Percentiles rank a stretch among this genome's conserved stretches.
Evolutionary conservation across 805 yeast species (phyloP).

Genomic region (Priceomyces medius): DNA sequence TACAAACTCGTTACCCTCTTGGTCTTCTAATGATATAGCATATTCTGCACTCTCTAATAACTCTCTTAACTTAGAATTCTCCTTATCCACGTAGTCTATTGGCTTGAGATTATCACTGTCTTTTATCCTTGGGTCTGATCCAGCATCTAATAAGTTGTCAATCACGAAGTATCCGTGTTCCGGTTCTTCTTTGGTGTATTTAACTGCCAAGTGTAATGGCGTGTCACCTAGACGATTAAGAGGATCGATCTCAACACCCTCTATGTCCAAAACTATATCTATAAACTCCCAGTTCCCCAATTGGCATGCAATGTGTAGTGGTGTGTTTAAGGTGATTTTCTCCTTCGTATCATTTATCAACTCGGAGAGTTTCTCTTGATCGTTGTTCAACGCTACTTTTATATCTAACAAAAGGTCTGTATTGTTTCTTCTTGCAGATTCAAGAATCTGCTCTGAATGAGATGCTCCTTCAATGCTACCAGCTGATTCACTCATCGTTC

Average conservation of each 20-base stretch:
- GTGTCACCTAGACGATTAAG: slow-evolving; percentile 76
- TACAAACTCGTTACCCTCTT: slow-evolving; percentile 31
- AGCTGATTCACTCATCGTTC: slow-evolving; percentile 6
- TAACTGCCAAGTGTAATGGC: slow-evolving; percentile 84
- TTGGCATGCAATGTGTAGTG: slow-evolving; percentile 78
- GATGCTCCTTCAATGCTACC: slow-evolving; percentile 58
- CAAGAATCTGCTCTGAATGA: slow-evolving; percentile 71
- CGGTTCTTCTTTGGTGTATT: slow-evolving; percentile 73
- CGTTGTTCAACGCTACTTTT: slow-evolving; percentile 42
- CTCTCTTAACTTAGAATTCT: slow-evolving; percentile 56
- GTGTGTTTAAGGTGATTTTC: slow-evolving; percentile 76
- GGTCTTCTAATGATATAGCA: slow-evolving; percentile 48
- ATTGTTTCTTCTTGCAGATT: slow-evolving; percentile 86
- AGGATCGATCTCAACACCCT: slow-evolving; percentile 90
- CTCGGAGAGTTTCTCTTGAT: slow-evolving; percentile 37
- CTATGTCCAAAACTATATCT: slow-evolving; percentile 78
- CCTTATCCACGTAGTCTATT: slow-evolving; percentile 59
- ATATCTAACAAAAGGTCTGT: slow-evolving; percentile 66
- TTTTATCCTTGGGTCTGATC: slow-evolving; percentile 67
- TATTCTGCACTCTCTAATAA: slow-evolving; percentile 81
- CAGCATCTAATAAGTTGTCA: slow-evolving; percentile 85
- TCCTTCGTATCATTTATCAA: slow-evolving; percentile 63
- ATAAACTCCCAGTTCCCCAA: slow-evolving; percentile 85
- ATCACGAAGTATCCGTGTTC: slow-evolving; percentile 79
- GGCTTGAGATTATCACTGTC: slow-evolving; percentile 65